These are phyloP conservation scores for Lachancea dasiensis DNA, from an alignment of 805 yeast species.

Conservation along the genomic window DNA sequence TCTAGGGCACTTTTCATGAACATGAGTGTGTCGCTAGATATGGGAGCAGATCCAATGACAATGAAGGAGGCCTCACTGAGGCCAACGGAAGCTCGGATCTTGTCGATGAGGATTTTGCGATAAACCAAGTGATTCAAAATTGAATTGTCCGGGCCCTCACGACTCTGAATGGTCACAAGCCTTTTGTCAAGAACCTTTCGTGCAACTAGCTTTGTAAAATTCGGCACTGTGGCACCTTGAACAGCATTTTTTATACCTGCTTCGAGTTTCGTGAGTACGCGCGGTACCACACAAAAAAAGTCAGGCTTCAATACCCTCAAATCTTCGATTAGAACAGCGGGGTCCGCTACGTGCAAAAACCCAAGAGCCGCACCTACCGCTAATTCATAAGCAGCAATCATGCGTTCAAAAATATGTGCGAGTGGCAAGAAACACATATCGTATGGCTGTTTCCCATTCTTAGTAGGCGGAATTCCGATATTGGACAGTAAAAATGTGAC, in stretches of 20 bases:
- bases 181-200: conserved; percentile 23
- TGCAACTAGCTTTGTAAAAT: conserved; percentile 17
- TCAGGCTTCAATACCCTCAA: conserved; percentile 50
- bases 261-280: conserved; percentile 58
- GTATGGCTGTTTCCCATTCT: conserved; percentile 23
- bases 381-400: conserved; percentile 38
- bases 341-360: conserved; percentile 50
- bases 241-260: conserved; percentile 45
- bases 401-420: conserved; percentile 54
- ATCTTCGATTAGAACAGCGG: conserved; percentile 51
- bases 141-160: conserved; percentile 37
- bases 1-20: conserved; percentile 59
- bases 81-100: conserved; percentile 44
- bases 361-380: conserved; percentile 46
- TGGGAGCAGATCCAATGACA: conserved; percentile 64
- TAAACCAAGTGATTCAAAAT: conserved; percentile 33
- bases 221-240: conserved; percentile 16
- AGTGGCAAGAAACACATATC: conserved; percentile 46
- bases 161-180: conserved; percentile 19
- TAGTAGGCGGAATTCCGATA: conserved; percentile 26
- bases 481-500: conserved; percentile 40
- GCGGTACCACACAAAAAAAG: conserved; percentile 52
- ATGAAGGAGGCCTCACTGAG: conserved; percentile 38
- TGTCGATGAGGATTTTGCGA: conserved; percentile 34
- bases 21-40: conserved; percentile 52